Evolutionary conservation across 257 asterid species (phyloP).

Genomic region (Verbascum thapsus): DNA sequence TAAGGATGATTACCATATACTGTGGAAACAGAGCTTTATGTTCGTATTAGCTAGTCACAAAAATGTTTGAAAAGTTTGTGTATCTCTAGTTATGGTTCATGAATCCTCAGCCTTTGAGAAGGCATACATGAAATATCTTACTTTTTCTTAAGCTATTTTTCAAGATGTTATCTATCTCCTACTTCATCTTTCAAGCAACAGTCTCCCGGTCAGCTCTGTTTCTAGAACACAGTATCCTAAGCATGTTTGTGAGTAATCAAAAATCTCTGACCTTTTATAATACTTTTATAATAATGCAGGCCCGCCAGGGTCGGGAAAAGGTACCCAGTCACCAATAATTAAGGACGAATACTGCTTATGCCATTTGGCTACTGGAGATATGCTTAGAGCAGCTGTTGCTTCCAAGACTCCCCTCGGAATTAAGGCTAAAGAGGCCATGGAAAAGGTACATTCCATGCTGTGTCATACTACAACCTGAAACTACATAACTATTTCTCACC

Average conservation of each 20-base stretch:
- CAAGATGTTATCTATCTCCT: neutral
- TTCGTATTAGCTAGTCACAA: neutral
- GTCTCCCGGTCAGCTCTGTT: conserved; percentile 15
- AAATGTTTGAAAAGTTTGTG: neutral
- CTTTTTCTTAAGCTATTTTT: conserved; percentile 2
- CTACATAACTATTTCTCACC: too few relatives aligned
- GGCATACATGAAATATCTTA: neutral
- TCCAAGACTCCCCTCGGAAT: conserved; percentile 90
- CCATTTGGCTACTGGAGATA: conserved; percentile 98
- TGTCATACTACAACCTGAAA: too few relatives aligned
- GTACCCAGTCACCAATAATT: conserved; percentile 90
- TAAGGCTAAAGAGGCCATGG: conserved; percentile 96
- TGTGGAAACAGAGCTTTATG: neutral
- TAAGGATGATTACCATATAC: neutral
- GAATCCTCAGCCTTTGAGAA: conserved; percentile 14
- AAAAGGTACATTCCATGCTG: conserved; percentile 46
- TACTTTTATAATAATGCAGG: conserved; percentile 45
- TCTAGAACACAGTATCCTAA: neutral
- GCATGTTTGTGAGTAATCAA: neutral
- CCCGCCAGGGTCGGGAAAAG: conserved; percentile 96
- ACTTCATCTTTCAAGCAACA: neutral
- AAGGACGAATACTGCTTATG: conserved; percentile 91
- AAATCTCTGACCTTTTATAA: conserved; percentile 1
- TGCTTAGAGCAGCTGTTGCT: conserved; percentile 96
- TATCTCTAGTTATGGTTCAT: neutral